Conservation (phyloP, 768 basidiomycete species). For the Basidioascus undulatus region DNA sequence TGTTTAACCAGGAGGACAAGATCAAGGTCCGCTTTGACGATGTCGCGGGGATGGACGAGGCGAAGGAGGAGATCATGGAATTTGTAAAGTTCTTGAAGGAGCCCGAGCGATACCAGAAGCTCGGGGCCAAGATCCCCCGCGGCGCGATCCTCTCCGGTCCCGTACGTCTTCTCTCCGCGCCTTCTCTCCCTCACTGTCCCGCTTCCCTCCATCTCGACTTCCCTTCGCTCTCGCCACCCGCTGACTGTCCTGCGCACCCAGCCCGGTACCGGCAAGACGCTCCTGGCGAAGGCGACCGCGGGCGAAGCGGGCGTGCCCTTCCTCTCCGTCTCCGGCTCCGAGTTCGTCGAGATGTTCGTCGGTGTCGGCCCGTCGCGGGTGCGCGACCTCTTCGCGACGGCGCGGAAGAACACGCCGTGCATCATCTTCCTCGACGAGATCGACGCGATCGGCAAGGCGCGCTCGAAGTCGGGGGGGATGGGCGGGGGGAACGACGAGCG, state of each 20-base stretch:
- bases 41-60: slow-evolving; percentile 99
- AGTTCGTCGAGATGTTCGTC: slow-evolving; percentile 99
- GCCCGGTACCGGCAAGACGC: slow-evolving; percentile 96
- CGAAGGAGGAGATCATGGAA: slow-evolving; percentile 99
- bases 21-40: slow-evolving; percentile 84
- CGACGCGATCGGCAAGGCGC: slow-evolving; percentile 89
- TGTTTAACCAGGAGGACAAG: slow-evolving; percentile 89
- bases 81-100: slow-evolving; percentile 98
- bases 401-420: slow-evolving; percentile 91
- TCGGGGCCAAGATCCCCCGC: slow-evolving; percentile 93
- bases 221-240: too few relatives aligned
- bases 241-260: too few relatives aligned
- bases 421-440: slow-evolving; percentile 99
- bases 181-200: slow-evolving; percentile 20
- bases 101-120: slow-evolving; percentile 73
- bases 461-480: slow-evolving; percentile 49
- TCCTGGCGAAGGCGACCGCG: slow-evolving; percentile 93
- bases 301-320: slow-evolving; percentile 96
- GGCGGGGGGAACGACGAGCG: slow-evolving; percentile 97
- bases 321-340: slow-evolving; percentile 93
- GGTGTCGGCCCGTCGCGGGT: slow-evolving; percentile 95
- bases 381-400: slow-evolving; percentile 86
- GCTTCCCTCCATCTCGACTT: too few relatives aligned
- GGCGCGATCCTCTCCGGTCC: slow-evolving; percentile 87
- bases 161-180: too few relatives aligned